These are phyloP conservation scores for Aspergillus puulaauensis DNA, from an alignment of 2,329 filamentous ascomycete species.

Conservation along the genomic window DNA sequence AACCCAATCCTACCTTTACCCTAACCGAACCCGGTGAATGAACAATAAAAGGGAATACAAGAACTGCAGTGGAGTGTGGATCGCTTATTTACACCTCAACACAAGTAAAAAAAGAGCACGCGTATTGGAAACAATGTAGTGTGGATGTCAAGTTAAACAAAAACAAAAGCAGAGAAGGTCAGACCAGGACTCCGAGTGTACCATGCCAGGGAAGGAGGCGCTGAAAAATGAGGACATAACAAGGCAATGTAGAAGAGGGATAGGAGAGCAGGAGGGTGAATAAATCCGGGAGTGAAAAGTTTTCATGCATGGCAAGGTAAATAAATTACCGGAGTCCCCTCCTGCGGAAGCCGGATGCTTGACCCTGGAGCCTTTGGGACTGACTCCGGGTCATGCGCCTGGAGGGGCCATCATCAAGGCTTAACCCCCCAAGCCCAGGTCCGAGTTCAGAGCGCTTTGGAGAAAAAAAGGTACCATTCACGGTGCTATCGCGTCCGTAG, in stretches of 20 bases:
- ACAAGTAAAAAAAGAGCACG: neutral
- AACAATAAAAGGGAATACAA: neutral
- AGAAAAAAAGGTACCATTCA: conserved; percentile 26
- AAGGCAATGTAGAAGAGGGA: neutral
- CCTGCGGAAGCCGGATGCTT: conserved; percentile 8
- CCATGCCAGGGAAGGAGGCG: neutral
- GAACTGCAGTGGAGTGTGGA: no score
- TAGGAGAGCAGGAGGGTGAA: neutral
- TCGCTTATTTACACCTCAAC: neutral
- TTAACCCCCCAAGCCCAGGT: conserved; percentile 32
- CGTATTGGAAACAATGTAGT: neutral
- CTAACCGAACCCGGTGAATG: neutral
- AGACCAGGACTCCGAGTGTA: neutral
- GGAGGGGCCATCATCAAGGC: conserved; percentile 32
- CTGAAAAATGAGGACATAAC: neutral
- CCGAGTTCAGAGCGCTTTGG: conserved; percentile 33
- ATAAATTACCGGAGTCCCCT: conserved; percentile 16
- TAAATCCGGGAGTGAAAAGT: neutral
- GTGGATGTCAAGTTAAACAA: neutral
- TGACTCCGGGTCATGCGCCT: conserved; percentile 39
- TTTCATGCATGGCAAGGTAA: neutral
- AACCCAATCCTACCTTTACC: no score
- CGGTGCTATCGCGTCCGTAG: conserved; percentile 26
- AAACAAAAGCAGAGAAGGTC: neutral
- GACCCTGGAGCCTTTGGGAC: conserved; percentile 25